Conservation (phyloP, 805 yeast species). For the Lachancea mirantina region DNA sequence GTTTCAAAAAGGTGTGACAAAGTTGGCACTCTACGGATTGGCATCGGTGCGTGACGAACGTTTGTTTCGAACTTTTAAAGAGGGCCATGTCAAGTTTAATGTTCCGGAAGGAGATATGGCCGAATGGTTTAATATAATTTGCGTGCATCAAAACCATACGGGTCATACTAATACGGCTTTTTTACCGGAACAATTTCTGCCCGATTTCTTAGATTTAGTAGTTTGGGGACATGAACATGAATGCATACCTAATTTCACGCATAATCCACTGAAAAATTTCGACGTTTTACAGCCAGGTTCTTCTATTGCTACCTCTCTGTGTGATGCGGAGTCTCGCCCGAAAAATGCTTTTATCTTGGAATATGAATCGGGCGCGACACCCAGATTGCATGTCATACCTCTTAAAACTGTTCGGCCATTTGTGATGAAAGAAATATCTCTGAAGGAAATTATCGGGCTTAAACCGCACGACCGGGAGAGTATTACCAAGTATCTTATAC, state of each 20-base stretch:
- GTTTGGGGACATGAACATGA: conserved; percentile 99
- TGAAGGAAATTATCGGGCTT: conserved; percentile 47
- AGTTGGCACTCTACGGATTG: conserved; percentile 80
- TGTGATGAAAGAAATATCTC: conserved; percentile 55
- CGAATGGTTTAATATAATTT: conserved; percentile 77
- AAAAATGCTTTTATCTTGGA: conserved; percentile 71
- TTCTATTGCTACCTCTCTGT: conserved; percentile 82
- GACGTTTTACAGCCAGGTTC: conserved; percentile 89
- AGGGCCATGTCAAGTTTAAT: conserved; percentile 70
- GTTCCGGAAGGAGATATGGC: conserved; percentile 53
- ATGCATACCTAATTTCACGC: conserved; percentile 64
- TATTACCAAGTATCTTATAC: conserved; percentile 51
- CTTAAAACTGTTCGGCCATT: conserved; percentile 72
- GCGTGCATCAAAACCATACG: conserved; percentile 87
- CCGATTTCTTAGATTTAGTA: conserved; percentile 72
- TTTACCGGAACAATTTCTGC: conserved; percentile 79
- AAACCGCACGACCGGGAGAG: conserved; percentile 56
- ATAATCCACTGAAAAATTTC: conserved; percentile 51
- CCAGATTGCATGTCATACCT: conserved; percentile 40
- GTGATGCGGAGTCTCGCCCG: conserved; percentile 72
- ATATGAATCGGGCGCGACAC: conserved; percentile 52
- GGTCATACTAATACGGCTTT: conserved; percentile 74
- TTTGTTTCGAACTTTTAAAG: conserved; percentile 70
- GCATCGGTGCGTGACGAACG: conserved; percentile 88
- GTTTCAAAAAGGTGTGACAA: conserved; percentile 75